These are phyloP conservation scores for Symbiodinium pilosum DNA, from an alignment of 73 alveolate genomes.

Conservation along the genomic window DNA sequence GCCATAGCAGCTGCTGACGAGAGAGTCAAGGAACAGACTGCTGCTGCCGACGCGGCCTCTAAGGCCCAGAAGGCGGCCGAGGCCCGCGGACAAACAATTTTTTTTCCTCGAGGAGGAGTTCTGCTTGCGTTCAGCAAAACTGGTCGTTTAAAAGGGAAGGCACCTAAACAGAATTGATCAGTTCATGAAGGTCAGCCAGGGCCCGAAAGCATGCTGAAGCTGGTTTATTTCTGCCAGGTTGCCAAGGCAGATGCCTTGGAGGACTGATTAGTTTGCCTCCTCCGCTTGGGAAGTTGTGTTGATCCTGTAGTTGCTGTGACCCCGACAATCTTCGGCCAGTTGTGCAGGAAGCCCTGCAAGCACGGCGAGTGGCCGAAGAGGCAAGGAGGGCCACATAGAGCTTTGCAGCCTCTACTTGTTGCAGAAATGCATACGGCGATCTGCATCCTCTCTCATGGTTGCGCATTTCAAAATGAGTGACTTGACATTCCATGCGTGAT, in stretches of 20 bases:
- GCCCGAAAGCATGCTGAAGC: too few species aligned
- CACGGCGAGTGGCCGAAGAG: not conserved
- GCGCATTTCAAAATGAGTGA: too few species aligned
- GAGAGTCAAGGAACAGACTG: conserved; percentile 18
- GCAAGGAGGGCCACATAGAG: not conserved
- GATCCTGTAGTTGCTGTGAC: too few species aligned
- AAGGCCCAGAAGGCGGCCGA: conserved; percentile 39
- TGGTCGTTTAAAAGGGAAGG: too few species aligned
- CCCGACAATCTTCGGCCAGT: too few species aligned
- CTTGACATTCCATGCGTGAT: not conserved
- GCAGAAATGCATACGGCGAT: too few species aligned
- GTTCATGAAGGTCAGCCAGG: too few species aligned
- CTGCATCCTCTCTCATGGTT: too few species aligned
- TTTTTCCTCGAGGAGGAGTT: not conserved
- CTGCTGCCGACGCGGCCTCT: conserved; percentile 32
- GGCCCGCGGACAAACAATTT: not conserved
- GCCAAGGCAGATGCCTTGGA: conserved; percentile 69
- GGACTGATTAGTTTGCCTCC: conserved; percentile 10
- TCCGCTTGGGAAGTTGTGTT: too few species aligned
- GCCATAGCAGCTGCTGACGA: conserved; percentile 49
- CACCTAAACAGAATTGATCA: not conserved
- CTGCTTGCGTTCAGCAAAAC: not conserved
- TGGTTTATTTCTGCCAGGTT: not conserved
- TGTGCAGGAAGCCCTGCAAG: not conserved
- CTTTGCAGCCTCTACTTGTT: not conserved